A percentile compares a stretch with the other conserved stretches of the same genome.
These are phyloP conservation scores for Angomonas desouzai DNA, from an alignment of 208 protist species.

Conservation along the genomic window DNA sequence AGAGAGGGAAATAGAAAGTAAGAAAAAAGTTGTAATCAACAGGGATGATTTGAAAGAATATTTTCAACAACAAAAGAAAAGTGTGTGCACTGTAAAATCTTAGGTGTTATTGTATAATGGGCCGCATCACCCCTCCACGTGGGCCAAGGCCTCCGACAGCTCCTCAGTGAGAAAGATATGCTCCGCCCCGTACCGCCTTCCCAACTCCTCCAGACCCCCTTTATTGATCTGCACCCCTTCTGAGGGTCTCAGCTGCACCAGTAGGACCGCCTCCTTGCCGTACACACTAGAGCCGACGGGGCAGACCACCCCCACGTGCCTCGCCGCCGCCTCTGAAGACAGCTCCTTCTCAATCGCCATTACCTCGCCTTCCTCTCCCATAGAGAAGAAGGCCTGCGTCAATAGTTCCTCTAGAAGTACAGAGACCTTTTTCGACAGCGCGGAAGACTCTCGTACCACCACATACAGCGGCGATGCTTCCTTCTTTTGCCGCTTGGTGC, in stretches of 20 bases:
- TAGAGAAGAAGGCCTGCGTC: constrained; percentile 11
- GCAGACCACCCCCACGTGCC: neutral
- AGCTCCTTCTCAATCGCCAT: constrained; percentile 1
- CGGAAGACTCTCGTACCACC: constrained; percentile 29
- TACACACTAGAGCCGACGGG: neutral
- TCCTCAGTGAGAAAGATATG: constrained; percentile 31
- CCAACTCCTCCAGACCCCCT: constrained; percentile 29
- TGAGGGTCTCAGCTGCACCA: neutral
- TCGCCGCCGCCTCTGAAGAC: neutral
- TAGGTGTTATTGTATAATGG: no score
- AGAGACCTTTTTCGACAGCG: constrained; percentile 18
- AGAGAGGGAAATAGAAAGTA: neutral
- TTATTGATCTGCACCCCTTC: constrained; percentile 10
- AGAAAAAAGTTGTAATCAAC: neutral
- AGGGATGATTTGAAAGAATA: no score
- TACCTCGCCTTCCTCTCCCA: neutral
- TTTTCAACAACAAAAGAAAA: neutral
- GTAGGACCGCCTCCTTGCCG: constrained; percentile 3
- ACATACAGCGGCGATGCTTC: constrained; percentile 25
- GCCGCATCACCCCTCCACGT: constrained; percentile 7
- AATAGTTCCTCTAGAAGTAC: constrained; percentile 23
- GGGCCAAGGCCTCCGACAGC: constrained; percentile 23
- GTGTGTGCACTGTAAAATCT: neutral
- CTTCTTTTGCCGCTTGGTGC: neutral
- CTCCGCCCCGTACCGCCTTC: constrained; percentile 46